A percentile compares a stretch with the other conserved stretches of the same genome.
Evolutionary conservation across 2,329 filamentous ascomycete genomes (phyloP).

Genomic region (Apiospora sp.): DNA sequence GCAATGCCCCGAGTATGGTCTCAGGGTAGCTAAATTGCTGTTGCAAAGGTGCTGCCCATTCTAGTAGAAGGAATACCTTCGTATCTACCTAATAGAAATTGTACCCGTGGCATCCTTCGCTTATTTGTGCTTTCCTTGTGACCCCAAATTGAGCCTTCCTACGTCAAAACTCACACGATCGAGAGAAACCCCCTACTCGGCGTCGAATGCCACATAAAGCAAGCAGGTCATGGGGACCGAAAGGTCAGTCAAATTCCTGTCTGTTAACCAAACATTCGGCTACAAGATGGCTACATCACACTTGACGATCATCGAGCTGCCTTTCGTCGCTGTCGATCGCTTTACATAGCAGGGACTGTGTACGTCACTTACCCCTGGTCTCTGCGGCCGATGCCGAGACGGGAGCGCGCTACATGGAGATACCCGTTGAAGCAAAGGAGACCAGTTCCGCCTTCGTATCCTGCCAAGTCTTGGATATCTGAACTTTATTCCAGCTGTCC

Average conservation of each 20-base stretch:
- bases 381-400: not conserved
- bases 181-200: not conserved
- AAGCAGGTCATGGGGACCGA: not conserved
- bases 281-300: not conserved
- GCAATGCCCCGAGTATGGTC: not conserved
- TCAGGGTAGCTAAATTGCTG: not conserved
- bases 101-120: not conserved
- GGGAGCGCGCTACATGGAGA: not conserved
- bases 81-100: not conserved
- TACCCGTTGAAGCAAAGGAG: not conserved
- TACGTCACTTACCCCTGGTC: not conserved
- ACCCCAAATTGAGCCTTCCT: not conserved
- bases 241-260: not conserved
- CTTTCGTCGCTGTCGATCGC: not conserved
- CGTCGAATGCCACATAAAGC: not conserved
- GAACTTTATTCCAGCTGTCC: not conserved
- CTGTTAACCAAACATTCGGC: not conserved
- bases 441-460: not conserved
- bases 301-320: not conserved
- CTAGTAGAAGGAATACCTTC: not conserved
- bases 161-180: not conserved
- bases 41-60: not conserved
- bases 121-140: not conserved
- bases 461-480: not conserved
- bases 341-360: not conserved